Evolutionary conservation across 1,284 basidiomycete species (phyloP).

Genomic region (Neotropicomus parvogracilis): DNA sequence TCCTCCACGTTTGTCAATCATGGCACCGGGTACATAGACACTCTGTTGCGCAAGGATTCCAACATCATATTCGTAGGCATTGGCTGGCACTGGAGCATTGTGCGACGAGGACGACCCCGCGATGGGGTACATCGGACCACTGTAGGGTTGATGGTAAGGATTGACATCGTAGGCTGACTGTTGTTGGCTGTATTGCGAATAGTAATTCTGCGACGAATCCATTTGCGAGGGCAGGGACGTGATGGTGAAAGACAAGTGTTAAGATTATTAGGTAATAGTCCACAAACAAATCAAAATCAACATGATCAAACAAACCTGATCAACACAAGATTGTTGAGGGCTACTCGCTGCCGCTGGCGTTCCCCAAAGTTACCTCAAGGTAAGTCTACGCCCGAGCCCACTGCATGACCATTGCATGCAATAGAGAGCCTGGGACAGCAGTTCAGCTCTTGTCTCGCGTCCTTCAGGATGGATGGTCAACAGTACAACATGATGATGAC

Average conservation of each 20-base stretch:
- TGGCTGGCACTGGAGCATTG: slow-evolving; percentile 78
- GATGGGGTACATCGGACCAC: slow-evolving; percentile 67
- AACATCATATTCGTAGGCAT: slow-evolving; percentile 86
- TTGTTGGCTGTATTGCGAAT: slow-evolving; percentile 46
- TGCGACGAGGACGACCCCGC: slow-evolving; percentile 65
- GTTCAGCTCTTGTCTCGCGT: slow-evolving; percentile 3
- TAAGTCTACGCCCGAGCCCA: slow-evolving; percentile 33
- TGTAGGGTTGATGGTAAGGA: slow-evolving; percentile 75
- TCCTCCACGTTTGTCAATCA: slow-evolving; percentile 81
- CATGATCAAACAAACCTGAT: slow-evolving; percentile 26
- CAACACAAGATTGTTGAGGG: slow-evolving; percentile 6
- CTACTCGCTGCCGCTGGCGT: slow-evolving; percentile 36
- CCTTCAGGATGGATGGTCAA: slow-evolving; percentile 28
- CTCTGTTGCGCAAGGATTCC: slow-evolving; percentile 84
- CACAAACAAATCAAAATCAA: slow-evolving; percentile 25
- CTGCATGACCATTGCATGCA: slow-evolving; percentile 1
- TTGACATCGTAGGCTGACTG: slow-evolving; percentile 60
- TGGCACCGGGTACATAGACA: slow-evolving; percentile 83
- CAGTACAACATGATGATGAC: slow-evolving; percentile 21
- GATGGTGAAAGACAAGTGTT: no score
- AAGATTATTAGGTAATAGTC: no score
- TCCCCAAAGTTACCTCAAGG: slow-evolving; percentile 52
- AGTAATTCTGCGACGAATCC: slow-evolving; percentile 32
- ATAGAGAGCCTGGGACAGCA: background rate
- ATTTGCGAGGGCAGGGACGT: slow-evolving; percentile 14